Percentiles rank a stretch among this genome's conserved stretches.
These are phyloP conservation scores for Fusarium sp. DNA, from an alignment of 2,329 filamentous ascomycete species.

Conservation along the genomic window DNA sequence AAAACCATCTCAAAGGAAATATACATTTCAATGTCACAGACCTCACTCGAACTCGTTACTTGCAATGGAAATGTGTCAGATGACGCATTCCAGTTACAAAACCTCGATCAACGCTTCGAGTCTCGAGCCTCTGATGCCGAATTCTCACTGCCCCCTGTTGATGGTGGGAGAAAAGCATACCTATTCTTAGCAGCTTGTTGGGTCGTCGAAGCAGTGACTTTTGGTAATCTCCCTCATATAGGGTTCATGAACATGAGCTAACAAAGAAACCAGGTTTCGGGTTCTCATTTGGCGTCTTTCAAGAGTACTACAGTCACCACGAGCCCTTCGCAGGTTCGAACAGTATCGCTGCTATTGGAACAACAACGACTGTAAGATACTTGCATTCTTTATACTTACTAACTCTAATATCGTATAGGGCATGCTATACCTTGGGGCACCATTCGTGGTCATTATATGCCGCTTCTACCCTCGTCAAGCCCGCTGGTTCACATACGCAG, in stretches of 20 bases:
- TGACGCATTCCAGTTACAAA: background rate
- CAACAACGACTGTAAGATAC: conserved; percentile 54
- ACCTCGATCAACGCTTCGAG: background rate
- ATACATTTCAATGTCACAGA: background rate
- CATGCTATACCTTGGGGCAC: conserved; percentile 55
- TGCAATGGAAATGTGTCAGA: background rate
- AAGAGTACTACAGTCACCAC: conserved; percentile 69
- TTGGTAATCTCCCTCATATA: background rate
- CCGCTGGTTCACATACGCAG: conserved; percentile 51
- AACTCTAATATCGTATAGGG: background rate
- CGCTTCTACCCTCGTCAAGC: conserved; percentile 51
- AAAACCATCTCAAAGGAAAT: background rate
- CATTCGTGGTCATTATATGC: conserved; percentile 56
- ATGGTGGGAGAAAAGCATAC: conserved; percentile 51
- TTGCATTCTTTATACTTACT: background rate
- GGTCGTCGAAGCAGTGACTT: conserved; percentile 35
- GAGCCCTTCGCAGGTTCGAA: conserved; percentile 62
- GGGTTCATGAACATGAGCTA: fast-evolving
- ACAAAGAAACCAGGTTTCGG: conserved; percentile 61
- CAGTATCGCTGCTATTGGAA: conserved; percentile 68
- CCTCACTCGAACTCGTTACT: background rate
- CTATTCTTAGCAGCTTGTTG: conserved; percentile 42
- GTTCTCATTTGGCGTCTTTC: conserved; percentile 73
- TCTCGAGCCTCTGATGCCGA: conserved; percentile 13
- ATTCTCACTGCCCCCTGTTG: conserved; percentile 46